Evolutionary conservation across 495 filamentous ascomycete species (phyloP), one percentile per base, ranked within the genome.

Genomic region (Hypoxylon intermedium): DNA sequence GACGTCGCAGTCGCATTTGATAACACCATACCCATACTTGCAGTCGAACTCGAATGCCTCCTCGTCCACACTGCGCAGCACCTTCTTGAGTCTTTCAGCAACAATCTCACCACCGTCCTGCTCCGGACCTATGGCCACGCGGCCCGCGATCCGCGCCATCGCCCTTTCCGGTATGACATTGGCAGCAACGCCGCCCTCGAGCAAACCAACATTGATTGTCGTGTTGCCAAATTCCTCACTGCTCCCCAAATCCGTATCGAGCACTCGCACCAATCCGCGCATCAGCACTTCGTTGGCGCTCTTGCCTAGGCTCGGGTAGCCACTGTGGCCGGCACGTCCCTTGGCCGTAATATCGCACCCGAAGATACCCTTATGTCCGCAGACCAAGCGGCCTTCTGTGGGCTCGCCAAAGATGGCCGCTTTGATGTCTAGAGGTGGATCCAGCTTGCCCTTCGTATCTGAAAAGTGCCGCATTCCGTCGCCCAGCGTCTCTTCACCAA

Each of bases 341-440:
- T 81, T 77, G 0, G 88, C 88, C 19, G 74, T 74, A 36, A 97
- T 53, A 5, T 78, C 74, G 60, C 91, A 86, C 7, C 74, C 74
- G 2, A 89, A 67, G 63, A 87, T 87, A 3, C 93, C 93, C 69
- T 98, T 98, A 77, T 98, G 93, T 0, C 93, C 93, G 30, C 88
- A 83, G 1, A 91, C 92, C 21, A 98, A 88, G 69, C 87, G 87
- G 48, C 86, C 80, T 62, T 96, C 90, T 0, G 93, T 98, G 9
- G 93, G 93, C 68, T 98, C 93, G 36, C 88, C 93, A 67, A 97
- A 97, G 70, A 98, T 89, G 56, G 91, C 84, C 3, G 89, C 82
- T 9, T 68, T 50, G 43, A 79, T 65, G 2, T 56, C 37, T 5
- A 56, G 58, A 12, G 58, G 55, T 18, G 67, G 65, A 48, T 85